Conservation (phyloP, 148 eudicot genomes). For the Vaccinium myrtillus region DNA sequence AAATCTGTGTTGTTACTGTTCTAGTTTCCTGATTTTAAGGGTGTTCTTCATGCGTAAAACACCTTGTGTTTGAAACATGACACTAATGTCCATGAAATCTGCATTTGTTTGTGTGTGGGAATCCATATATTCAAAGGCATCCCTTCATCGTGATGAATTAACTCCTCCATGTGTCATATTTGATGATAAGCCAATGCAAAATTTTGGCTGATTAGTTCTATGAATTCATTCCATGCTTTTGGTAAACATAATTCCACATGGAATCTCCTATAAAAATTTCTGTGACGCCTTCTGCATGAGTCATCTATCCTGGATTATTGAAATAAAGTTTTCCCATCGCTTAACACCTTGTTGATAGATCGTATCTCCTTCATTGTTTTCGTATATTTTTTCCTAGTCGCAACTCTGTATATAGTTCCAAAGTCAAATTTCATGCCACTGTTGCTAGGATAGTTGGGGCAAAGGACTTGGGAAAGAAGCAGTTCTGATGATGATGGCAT, state of each 20-base stretch:
- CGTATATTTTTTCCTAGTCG: neutral
- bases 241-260: neutral
- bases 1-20: neutral
- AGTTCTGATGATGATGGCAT: conserved; percentile 84
- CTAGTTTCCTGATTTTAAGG: neutral
- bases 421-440: conserved; percentile 14
- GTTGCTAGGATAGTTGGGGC: conserved; percentile 78
- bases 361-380: neutral
- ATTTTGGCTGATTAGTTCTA: neutral
- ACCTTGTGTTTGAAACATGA: neutral
- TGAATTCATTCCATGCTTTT: neutral
- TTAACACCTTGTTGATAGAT: neutral
- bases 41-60: neutral
- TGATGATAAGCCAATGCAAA: neutral
- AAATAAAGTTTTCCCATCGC: neutral
- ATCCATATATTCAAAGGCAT: neutral
- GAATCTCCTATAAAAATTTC: neutral
- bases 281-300: neutral
- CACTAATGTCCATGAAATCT: neutral
- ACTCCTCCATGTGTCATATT: neutral
- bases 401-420: neutral
- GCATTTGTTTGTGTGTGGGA: neutral
- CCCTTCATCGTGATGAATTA: neutral
- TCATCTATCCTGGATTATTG: neutral
- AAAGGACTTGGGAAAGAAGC: conserved; percentile 93